Percentiles rank a stretch among this genome's conserved stretches.
Conservation (phyloP, 768 basidiomycete genomes). For the Suillus americanus region DNA sequence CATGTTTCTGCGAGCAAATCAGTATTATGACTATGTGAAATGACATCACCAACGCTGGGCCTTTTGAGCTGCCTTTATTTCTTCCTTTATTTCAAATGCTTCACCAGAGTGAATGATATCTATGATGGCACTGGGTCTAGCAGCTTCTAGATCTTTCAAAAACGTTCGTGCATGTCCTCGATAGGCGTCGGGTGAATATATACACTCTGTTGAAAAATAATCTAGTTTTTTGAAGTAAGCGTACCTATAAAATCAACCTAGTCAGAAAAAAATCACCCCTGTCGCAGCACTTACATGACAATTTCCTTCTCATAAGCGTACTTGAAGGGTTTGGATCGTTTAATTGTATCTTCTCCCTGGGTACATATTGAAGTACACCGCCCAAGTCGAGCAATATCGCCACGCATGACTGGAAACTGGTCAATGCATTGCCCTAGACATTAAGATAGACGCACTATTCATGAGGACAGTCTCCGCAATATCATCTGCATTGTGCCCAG, state of each 20-base stretch:
- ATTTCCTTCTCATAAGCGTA: slow-evolving; percentile 99
- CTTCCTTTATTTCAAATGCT: slow-evolving; percentile 82
- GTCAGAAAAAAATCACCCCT: slow-evolving; percentile 10
- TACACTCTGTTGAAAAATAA: slow-evolving; percentile 99
- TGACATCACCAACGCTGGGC: slow-evolving; percentile 64
- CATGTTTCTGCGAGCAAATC: slow-evolving; percentile 68
- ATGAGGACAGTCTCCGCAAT: slow-evolving; percentile 98
- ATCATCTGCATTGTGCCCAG: slow-evolving; percentile 98
- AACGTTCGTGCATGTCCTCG: slow-evolving; percentile 94
- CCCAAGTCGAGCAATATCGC: slow-evolving; percentile 92
- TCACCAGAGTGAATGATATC: slow-evolving; percentile 98
- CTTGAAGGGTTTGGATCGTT: slow-evolving; percentile 98
- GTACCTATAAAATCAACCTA: slow-evolving; percentile 57
- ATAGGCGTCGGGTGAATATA: slow-evolving; percentile 98
- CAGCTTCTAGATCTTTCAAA: slow-evolving; percentile 92
- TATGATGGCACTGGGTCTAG: slow-evolving; percentile 92
- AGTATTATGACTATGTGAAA: slow-evolving; percentile 7
- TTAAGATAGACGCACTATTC: slow-evolving; percentile 71
- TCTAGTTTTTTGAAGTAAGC: slow-evolving; percentile 99
- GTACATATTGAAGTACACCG: slow-evolving; percentile 95
- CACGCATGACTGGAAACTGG: slow-evolving; percentile 79
- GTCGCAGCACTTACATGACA: slow-evolving; percentile 70
- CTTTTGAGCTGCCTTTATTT: slow-evolving; percentile 82
- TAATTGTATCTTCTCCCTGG: slow-evolving; percentile 94
- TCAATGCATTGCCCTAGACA: neutral